These are phyloP conservation scores for Suillus subaureus DNA, from an alignment of 768 basidiomycete genomes.

Conservation along the genomic window DNA sequence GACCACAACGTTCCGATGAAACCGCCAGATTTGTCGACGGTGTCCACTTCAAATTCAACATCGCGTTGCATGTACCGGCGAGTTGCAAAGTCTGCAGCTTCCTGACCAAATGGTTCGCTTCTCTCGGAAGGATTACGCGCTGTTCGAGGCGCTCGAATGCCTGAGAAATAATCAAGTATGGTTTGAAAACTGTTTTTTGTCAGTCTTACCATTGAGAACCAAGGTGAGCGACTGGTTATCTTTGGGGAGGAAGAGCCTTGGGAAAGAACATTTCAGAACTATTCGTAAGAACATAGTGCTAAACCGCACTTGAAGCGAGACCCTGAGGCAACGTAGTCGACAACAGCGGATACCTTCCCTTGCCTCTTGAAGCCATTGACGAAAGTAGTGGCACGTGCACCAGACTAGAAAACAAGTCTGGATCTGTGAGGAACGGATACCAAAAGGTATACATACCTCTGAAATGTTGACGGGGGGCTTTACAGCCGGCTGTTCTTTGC, in stretches of 20 bases:
- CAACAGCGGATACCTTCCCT: conserved; percentile 80
- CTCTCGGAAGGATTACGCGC: conserved; percentile 82
- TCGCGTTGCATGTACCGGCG: conserved; percentile 92
- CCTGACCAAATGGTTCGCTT: conserved; percentile 84
- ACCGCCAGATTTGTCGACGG: conserved; percentile 91
- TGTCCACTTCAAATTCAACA: conserved; percentile 89
- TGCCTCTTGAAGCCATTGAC: conserved; percentile 89
- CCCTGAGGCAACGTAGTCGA: conserved; percentile 93
- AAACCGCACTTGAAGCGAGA: conserved; percentile 86
- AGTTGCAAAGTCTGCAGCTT: conserved; percentile 79
- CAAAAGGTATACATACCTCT: conserved; percentile 54
- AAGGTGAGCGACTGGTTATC: conserved; percentile 94
- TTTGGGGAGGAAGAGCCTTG: conserved; percentile 80
- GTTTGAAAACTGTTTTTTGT: conserved; percentile 2
- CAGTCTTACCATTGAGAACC: conserved; percentile 74
- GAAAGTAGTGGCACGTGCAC: conserved; percentile 80
- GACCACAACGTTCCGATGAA: conserved; percentile 89
- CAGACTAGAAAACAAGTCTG: conserved; percentile 45
- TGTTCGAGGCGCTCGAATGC: conserved; percentile 88
- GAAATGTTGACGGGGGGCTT: conserved; percentile 89
- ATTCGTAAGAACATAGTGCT: neutral
- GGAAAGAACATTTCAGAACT: conserved; percentile 8
- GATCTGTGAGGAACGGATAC: neutral
- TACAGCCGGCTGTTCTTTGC: conserved; percentile 81
- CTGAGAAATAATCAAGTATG: conserved; percentile 39